Evolutionary conservation across 2,329 filamentous ascomycete species (phyloP), one percentile per base, ranked within the genome.

Genomic region (Cercospora nicotianae): DNA sequence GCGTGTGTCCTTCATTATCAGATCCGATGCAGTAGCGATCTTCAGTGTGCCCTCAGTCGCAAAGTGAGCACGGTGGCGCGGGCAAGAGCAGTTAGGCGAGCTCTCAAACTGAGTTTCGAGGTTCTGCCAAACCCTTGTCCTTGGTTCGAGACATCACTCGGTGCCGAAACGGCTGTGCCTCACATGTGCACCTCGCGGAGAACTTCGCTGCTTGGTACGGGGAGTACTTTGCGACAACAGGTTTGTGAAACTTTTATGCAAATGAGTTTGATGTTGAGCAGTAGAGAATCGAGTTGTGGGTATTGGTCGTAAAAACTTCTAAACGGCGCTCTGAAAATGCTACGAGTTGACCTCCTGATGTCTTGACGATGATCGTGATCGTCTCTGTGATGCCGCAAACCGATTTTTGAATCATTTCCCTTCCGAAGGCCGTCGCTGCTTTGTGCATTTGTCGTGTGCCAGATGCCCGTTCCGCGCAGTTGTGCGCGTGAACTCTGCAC

Each of bases 401-500:
- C 20, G 48, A 65, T 39, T 36, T 45, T 48, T 33, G 10, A 20
- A 30, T 68, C 70, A 74, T 67, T 75, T 72, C 48, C 72, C 75
- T 39, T 79, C 77, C 63, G 81, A 83, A 31, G 79, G 83, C 72
- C 86, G 83, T 75, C 87, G 83, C 77, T 88, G 89, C 84, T 97
- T 97, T 8, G 77, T 76, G 84, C 94, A 98, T 81, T 97, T 97
- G 77, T 96, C 93, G 80, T 97, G 92, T 26, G 84, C 83, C 77
- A 89, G 84, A 78, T 98, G 94, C 12, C 94, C 94, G 77, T 97
- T 97, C 69, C 93, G 87, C 55, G 94, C 94, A 23, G 87, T 89
- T 5, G 94, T 97, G 73, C 94, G 86, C 12, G 94, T 97, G 75
- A 98, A 98, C 76, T 96, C 93, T 10, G 93, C 93, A 42, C 93